These are phyloP conservation scores for Colletotrichum eremochloae DNA, from an alignment of 2,329 filamentous ascomycete species.

Conservation along the genomic window DNA sequence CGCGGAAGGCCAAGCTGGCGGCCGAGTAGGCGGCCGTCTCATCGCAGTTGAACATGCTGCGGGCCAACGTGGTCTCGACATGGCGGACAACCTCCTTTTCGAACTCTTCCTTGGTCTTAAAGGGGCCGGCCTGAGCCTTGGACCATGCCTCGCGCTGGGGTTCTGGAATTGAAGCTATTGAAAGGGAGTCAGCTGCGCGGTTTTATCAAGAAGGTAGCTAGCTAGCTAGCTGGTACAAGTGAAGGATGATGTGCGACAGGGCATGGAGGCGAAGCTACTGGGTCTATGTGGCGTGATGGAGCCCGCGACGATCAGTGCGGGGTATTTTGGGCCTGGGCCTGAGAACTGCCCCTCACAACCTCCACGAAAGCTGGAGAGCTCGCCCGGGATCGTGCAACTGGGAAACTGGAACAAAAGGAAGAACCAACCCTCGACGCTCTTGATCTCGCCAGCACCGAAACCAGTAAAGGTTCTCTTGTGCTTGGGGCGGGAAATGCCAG, in stretches of 20 bases:
- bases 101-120: constrained; percentile 86
- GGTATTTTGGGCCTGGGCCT: constrained; percentile 46
- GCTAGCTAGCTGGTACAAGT: constrained; percentile 19
- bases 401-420: neutral
- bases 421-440: constrained; percentile 84
- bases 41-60: constrained; percentile 98
- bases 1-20: constrained; percentile 90
- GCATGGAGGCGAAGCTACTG: constrained; percentile 24
- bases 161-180: constrained; percentile 83
- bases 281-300: constrained; percentile 43
- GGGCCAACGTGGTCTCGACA: constrained; percentile 95
- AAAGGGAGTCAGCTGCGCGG: constrained; percentile 25
- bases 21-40: constrained; percentile 93
- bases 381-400: constrained; percentile 20
- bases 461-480: constrained; percentile 98
- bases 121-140: constrained; percentile 73
- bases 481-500: constrained; percentile 88
- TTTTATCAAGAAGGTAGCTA: constrained; percentile 1
- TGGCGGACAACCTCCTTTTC: constrained; percentile 90
- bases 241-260: constrained; percentile 5
- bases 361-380: constrained; percentile 40
- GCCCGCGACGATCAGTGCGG: constrained; percentile 44
- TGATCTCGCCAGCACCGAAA: constrained; percentile 91
- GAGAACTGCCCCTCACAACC: constrained; percentile 38
- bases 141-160: constrained; percentile 86